Evolutionary conservation across 495 filamentous ascomycete species (phyloP), one percentile per base, ranked within the genome.

Genomic region (Podospora pseudoanserina): DNA sequence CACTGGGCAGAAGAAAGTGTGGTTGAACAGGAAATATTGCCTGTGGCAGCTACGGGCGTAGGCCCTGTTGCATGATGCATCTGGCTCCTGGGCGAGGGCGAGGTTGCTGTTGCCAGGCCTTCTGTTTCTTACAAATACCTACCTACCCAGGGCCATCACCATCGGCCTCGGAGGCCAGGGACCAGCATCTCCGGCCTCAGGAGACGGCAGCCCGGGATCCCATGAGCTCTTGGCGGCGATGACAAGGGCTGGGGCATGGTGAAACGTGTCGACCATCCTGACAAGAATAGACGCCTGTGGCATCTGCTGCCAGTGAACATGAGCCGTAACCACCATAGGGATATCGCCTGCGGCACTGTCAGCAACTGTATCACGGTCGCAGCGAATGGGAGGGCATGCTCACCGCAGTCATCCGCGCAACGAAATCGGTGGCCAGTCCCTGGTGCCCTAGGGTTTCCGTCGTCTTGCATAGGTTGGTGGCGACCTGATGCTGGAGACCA

Each of bases 11-110:
- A 58, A 61, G 66, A 61, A 60, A 66, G 71, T 73, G 73, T 70
- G 73, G 73, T 77, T 73, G 53, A 72, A 77, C 75, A 77, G 66
- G 55, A 60, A 72, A 68, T 73, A 76, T 74, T 71, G 71, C 66
- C 56, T 68, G 70, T 72, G 67, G 30, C 57, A 71, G 72, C 69
- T 77, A 77, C 75, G 75, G 68, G 69, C 75, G 75, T 77, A 77
- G 72, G 69, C 62, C 49, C 63, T 44, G 68, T 34, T 67, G 68
- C 58, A 66, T 73, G 67, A 67, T 69, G 70, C 56, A 66, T 60
- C 27, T 28, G 61, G 30, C 27, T 18, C 2, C 15, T 44, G 28
- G 68, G 57, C 62, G n/a, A 64, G n/a, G 67, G 53, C 67, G 69
- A 63, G 66, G 55, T 66, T 19, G 66, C 55, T 23, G 23, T 23